Evolutionary conservation across 164 flowering plant genomes (phyloP).

Genomic region (Chimonanthus praecox): DNA sequence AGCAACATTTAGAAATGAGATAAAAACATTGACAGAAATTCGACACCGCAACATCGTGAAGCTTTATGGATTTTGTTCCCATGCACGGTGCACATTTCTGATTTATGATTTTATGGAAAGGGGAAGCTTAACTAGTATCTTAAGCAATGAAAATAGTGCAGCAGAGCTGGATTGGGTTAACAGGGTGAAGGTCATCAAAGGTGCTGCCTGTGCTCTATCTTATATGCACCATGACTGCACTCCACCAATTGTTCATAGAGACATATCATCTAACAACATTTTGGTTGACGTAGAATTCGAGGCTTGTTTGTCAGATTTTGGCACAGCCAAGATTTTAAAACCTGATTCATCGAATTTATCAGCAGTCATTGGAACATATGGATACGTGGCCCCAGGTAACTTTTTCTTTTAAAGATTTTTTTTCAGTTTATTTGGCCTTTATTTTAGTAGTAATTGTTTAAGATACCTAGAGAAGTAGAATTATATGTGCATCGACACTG

Average conservation of each 20-base stretch:
- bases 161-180: conserved; percentile 11
- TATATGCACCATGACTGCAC: conserved; percentile 13
- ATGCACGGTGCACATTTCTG: background rate
- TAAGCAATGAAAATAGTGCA: background rate
- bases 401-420: no score
- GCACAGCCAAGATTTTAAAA: conserved; percentile 3
- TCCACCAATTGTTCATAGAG: conserved; percentile 10
- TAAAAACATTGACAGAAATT: conserved; percentile 3
- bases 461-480: background rate
- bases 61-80: conserved; percentile 8
- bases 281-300: conserved; percentile 1
- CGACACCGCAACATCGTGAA: conserved; percentile 10
- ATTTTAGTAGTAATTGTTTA: background rate
- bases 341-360: conserved; percentile 3
- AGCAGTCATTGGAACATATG: conserved; percentile 7
- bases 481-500: background rate
- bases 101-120: conserved; percentile 10
- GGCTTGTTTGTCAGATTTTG: conserved; percentile 15
- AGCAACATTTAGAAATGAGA: conserved; percentile 1
- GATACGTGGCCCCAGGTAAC: conserved; percentile 14
- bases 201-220: conserved; percentile 3
- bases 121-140: background rate
- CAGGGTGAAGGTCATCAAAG: conserved; percentile 10
- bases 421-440: background rate
- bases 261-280: conserved; percentile 10